Conservation (phyloP, 2,329 filamentous ascomycete species). For the Talaromyces sp. region DNA sequence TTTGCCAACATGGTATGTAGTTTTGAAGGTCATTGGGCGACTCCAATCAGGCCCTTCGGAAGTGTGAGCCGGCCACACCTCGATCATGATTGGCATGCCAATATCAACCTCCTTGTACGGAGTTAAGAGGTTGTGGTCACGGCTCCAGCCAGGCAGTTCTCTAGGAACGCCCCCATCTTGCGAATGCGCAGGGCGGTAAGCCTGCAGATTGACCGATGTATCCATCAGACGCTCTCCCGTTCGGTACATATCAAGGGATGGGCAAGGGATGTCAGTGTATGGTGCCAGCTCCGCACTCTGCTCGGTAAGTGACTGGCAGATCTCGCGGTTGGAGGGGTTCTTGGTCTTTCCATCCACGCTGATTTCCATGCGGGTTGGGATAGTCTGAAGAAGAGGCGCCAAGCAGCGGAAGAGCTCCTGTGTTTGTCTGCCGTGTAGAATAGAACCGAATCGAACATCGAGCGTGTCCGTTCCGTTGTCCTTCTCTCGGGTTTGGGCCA, state of each 20-base stretch:
- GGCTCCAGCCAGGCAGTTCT: background rate
- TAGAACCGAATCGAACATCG: background rate
- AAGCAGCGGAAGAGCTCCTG: background rate
- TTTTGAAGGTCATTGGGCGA: background rate
- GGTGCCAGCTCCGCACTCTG: background rate
- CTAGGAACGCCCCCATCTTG: background rate
- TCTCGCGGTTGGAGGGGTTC: background rate
- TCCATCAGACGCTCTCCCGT: background rate
- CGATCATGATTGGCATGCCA: background rate
- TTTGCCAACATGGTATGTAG: background rate
- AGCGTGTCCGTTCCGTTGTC: background rate
- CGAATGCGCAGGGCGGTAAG: background rate
- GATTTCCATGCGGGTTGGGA: background rate
- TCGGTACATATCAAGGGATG: background rate
- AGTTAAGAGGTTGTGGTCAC: background rate
- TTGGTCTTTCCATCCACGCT: background rate
- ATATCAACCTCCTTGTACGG: slow-evolving; percentile 1
- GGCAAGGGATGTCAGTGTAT: background rate
- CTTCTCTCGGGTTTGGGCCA: background rate
- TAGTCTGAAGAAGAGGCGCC: background rate
- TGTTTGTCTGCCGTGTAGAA: background rate
- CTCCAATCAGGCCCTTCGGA: background rate
- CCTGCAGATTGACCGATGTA: background rate
- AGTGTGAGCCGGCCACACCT: background rate
- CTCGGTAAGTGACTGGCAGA: background rate